phyloP scores from a whole-genome alignment of 345 rosid species.

The Eucalyptus dawsonii region DNA sequence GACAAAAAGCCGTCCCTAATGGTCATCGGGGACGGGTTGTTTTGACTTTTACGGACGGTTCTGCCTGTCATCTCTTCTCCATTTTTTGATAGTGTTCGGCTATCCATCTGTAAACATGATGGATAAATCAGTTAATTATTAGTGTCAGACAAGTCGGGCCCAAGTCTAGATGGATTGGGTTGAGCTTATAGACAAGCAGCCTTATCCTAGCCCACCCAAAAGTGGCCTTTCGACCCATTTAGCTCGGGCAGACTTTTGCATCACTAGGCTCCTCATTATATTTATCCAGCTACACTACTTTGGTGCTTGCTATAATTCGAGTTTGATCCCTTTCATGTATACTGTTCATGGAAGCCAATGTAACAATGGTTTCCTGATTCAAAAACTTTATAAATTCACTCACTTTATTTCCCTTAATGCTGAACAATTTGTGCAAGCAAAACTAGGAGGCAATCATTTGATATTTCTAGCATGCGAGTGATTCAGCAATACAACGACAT shows the following conservation, averaged over 20 bases:
- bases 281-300: background rate
- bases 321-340: background rate
- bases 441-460: background rate
- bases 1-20: background rate
- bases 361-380: background rate
- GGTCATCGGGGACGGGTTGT: background rate
- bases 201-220: background rate
- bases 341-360: background rate
- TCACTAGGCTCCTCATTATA: background rate
- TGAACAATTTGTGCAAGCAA: background rate
- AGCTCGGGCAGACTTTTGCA: background rate
- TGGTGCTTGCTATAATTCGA: background rate
- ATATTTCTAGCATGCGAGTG: background rate
- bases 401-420: background rate
- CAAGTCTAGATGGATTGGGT: background rate
- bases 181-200: background rate
- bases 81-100: background rate
- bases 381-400: background rate
- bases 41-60: background rate
- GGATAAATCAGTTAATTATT: background rate
- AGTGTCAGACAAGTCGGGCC: background rate
- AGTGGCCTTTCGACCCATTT: background rate
- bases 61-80: background rate
- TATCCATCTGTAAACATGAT: background rate
- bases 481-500: background rate